These are phyloP conservation scores for Tylopilus vinaceipallidus DNA, from an alignment of 768 basidiomycete species.

Conservation along the genomic window DNA sequence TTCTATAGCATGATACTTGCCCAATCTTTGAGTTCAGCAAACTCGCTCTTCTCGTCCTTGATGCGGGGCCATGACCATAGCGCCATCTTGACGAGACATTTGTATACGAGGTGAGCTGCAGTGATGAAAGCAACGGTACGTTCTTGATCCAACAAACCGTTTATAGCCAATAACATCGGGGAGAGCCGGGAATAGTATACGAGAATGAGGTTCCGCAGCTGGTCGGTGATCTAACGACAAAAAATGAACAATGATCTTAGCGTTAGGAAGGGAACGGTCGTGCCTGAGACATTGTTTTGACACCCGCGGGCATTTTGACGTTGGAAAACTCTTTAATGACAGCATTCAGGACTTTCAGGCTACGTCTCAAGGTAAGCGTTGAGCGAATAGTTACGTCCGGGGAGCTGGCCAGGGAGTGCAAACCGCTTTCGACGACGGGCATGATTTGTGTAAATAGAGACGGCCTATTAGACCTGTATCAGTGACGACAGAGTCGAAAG, in stretches of 20 bases:
- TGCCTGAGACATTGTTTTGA: constrained; percentile 66
- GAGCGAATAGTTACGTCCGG: constrained; percentile 41
- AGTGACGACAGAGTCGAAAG: neutral
- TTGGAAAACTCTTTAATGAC: constrained; percentile 68
- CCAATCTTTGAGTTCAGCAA: constrained; percentile 49
- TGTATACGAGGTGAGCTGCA: constrained; percentile 70
- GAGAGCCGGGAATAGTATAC: constrained; percentile 57
- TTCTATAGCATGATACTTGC: constrained; percentile 35
- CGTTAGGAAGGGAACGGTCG: constrained; percentile 11
- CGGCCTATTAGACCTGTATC: constrained; percentile 15
- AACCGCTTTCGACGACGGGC: constrained; percentile 48
- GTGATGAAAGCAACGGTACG: constrained; percentile 46
- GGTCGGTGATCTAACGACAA: constrained; percentile 21
- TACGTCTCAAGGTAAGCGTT: constrained; percentile 53
- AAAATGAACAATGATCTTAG: neutral
- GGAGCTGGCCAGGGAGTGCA: constrained; percentile 49
- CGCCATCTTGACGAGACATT: constrained; percentile 68
- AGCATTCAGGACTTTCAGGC: constrained; percentile 61
- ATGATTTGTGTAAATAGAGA: constrained; percentile 42
- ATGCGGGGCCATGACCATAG: constrained; percentile 67
- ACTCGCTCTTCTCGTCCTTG: constrained; percentile 42
- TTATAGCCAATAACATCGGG: constrained; percentile 34
- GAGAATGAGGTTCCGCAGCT: constrained; percentile 52
- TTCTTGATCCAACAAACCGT: constrained; percentile 35
- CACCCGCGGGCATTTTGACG: constrained; percentile 67